Evolutionary conservation across 495 filamentous ascomycete species (phyloP).

Genomic region (Choiromyces venosus): DNA sequence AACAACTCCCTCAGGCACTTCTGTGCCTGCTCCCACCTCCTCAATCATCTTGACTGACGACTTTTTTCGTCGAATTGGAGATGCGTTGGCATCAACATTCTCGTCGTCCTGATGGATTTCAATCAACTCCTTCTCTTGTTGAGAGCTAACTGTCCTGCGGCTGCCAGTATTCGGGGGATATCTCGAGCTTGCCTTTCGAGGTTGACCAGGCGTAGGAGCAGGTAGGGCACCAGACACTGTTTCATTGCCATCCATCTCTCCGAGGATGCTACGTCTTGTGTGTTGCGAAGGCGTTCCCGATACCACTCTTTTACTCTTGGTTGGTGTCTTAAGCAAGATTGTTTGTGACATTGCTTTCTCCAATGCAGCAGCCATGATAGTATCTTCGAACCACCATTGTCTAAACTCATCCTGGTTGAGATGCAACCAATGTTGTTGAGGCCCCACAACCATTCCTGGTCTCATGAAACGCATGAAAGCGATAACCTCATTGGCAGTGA

Average conservation of each 20-base stretch:
- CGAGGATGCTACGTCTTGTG: slow-evolving; percentile 70
- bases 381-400: slow-evolving; percentile 96
- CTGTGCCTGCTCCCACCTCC: slow-evolving; percentile 1
- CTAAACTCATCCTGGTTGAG: slow-evolving; percentile 94
- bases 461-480: slow-evolving; percentile 99
- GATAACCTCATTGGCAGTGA: slow-evolving; percentile 96
- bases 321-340: slow-evolving; percentile 70
- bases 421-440: slow-evolving; percentile 99
- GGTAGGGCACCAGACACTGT: slow-evolving; percentile 66
- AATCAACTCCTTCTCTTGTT: slow-evolving; percentile 17
- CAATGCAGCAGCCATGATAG: slow-evolving; percentile 55
- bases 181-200: slow-evolving; percentile 66
- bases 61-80: slow-evolving; percentile 33
- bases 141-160: slow-evolving; percentile 16
- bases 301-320: slow-evolving; percentile 57
- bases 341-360: slow-evolving; percentile 47
- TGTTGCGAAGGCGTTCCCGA: slow-evolving; percentile 70
- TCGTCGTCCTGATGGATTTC: slow-evolving; percentile 33
- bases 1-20: slow-evolving; percentile 1
- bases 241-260: slow-evolving; percentile 81
- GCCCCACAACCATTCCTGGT: slow-evolving; percentile 97
- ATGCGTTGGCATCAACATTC: slow-evolving; percentile 26
- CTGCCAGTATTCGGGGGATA: slow-evolving; percentile 33
- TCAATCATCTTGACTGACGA: slow-evolving; percentile 35
- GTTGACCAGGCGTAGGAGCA: slow-evolving; percentile 92